Evolutionary conservation across 148 eudicot genomes (phyloP), one percentile per base, ranked within the genome.

Genomic region (Nepenthes mirabilis): DNA sequence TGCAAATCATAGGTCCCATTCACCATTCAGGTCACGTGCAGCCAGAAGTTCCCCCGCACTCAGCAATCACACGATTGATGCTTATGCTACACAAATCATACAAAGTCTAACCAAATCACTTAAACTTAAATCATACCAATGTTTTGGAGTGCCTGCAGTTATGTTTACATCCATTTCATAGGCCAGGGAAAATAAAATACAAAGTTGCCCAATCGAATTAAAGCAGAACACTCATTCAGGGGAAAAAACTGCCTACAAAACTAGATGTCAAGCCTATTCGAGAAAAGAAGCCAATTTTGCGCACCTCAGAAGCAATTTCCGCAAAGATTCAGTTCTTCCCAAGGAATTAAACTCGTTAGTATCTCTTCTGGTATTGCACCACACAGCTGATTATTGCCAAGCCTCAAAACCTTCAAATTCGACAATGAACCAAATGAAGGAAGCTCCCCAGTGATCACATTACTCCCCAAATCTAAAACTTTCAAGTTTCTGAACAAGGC

Each of bases 251-350:
- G 11, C n/a, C 52, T 3, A 49, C 10, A 11, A 49, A 49, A 6
- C n/a, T 10, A 11, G 52, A n/a, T 49, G 52, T n/a, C 12, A 49
- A 49, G 52, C 52, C 1, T 10, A 49, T 11, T 5, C 10, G 3
- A 49, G 10, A 40, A 8, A 40, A 8, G 52, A 49, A 11, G n/a
- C 52, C 6, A 49, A 49, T 11, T 45, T 34, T 37, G 58, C 79
- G 71, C 64, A 93, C 98, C 98, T 5, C 91, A 85, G 77, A 93
- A 93, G 53, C 88, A 87, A 66, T 93, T 93, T 64, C 80, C 76
- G 66, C 91, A 82, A 37, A 93, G 91, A 93, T 93, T 96, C 65
- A 93, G 66, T 62, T 93, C 91, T 45, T 55, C 55, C 79, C 88
- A 67, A 11, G 90, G 95, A 60, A 82, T 59, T 34, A 37, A 62